Conservation (phyloP, 1,284 basidiomycete genomes). For the Limonomyces culmigenus region DNA sequence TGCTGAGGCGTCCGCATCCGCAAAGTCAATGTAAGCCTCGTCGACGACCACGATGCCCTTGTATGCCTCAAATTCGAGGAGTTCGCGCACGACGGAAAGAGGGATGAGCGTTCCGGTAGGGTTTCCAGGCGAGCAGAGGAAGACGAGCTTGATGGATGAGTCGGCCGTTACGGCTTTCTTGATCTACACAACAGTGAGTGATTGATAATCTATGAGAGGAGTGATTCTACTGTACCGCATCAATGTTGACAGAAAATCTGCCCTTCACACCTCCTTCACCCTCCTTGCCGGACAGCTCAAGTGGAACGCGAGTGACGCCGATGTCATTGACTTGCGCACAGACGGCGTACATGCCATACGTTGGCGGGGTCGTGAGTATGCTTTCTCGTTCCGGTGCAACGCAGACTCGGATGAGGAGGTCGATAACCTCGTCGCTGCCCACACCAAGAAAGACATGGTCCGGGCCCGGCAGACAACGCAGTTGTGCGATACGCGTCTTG, state of each 20-base stretch:
- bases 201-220: too few species aligned
- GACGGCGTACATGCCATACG: conserved; percentile 96
- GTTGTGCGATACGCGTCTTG: conserved; percentile 57
- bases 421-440: conserved; percentile 94
- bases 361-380: conserved; percentile 81
- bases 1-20: conserved; percentile 46
- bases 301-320: conserved; percentile 64
- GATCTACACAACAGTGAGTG: too few species aligned
- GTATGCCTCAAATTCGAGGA: conserved; percentile 72
- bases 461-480: conserved; percentile 48
- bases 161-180: conserved; percentile 51
- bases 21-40: conserved; percentile 97
- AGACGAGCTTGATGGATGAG: conserved; percentile 76
- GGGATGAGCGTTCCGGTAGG: conserved; percentile 87
- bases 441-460: conserved; percentile 89
- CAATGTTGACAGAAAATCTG: conserved; percentile 70
- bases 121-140: conserved; percentile 96
- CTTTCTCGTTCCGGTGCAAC: conserved; percentile 72
- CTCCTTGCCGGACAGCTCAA: conserved; percentile 38
- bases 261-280: conserved; percentile 62
- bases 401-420: conserved; percentile 83
- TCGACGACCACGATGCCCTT: conserved; percentile 90
- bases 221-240: too few species aligned
- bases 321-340: conserved; percentile 94
- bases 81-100: conserved; percentile 45